Evolutionary conservation across 1,284 basidiomycete genomes (phyloP).

Genomic region (Cryptococcus floricola): DNA sequence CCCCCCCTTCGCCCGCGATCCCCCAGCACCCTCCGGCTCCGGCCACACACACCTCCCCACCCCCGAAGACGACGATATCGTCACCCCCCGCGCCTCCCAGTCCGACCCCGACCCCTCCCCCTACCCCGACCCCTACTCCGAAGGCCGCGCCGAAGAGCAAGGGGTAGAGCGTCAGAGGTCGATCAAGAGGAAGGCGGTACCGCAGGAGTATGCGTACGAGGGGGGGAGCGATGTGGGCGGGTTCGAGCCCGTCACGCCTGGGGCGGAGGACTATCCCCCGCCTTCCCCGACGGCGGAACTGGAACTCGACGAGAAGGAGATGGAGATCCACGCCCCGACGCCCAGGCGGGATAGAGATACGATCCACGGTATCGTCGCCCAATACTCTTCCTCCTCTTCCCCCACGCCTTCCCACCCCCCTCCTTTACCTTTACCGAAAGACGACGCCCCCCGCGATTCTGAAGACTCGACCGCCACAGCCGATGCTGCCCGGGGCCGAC

Average conservation of each 20-base stretch:
- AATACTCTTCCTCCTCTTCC: slow-evolving; percentile 16
- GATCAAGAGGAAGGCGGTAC: slow-evolving; percentile 2
- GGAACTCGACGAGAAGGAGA: not conserved
- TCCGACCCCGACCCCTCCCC: too few relatives aligned
- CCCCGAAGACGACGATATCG: not conserved
- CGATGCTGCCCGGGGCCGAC: too few relatives aligned
- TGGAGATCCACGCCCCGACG: slow-evolving; percentile 5
- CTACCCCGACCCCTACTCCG: not conserved
- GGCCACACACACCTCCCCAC: not conserved
- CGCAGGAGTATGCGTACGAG: not conserved
- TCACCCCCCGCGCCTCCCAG: not conserved
- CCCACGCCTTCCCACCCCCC: not conserved
- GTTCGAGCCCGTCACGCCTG: slow-evolving; percentile 4
- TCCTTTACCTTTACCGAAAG: not conserved
- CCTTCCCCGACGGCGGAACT: not conserved
- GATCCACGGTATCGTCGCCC: slow-evolving; percentile 30
- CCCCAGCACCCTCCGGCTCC: not conserved
- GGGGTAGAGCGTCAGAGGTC: not conserved
- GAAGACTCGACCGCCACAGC: too few relatives aligned
- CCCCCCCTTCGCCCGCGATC: slow-evolving; percentile 4
- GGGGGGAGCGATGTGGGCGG: not conserved
- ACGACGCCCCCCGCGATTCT: too few relatives aligned
- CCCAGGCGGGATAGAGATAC: slow-evolving; percentile 22
- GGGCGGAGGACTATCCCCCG: not conserved
- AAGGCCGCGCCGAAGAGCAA: not conserved